Conservation (phyloP, 768 basidiomycete species). For the Amanita pseudoporphyria region DNA sequence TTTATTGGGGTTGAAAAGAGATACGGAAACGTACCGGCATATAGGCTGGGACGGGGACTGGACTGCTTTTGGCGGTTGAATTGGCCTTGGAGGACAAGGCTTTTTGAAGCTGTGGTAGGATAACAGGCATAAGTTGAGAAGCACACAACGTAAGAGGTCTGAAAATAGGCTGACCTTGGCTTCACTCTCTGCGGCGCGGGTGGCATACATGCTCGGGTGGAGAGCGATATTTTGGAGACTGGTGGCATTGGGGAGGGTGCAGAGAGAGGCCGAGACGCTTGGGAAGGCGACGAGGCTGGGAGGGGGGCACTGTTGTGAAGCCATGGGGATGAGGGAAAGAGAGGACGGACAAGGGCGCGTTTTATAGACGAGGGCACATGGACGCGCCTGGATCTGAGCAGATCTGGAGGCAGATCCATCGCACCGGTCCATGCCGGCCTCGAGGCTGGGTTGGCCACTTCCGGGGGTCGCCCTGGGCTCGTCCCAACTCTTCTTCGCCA, state of each 20-base stretch:
- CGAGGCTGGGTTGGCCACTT: too few relatives aligned
- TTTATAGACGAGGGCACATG: slow-evolving; percentile 3
- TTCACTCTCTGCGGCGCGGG: slow-evolving; percentile 61
- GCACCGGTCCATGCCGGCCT: background rate
- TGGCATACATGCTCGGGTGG: slow-evolving; percentile 62
- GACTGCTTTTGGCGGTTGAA: slow-evolving; percentile 27
- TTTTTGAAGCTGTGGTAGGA: slow-evolving; percentile 42
- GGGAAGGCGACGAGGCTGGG: slow-evolving; percentile 62
- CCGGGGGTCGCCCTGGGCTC: too few relatives aligned
- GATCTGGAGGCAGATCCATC: background rate
- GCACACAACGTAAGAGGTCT: background rate
- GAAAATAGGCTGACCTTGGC: slow-evolving; percentile 46
- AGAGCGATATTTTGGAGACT: slow-evolving; percentile 56
- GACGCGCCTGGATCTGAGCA: background rate
- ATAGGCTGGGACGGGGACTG: slow-evolving; percentile 20
- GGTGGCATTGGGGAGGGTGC: slow-evolving; percentile 62
- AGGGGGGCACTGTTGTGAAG: slow-evolving; percentile 19
- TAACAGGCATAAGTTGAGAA: slow-evolving; percentile 7
- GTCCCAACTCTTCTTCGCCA: background rate
- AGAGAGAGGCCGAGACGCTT: slow-evolving; percentile 59
- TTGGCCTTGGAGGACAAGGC: slow-evolving; percentile 45
- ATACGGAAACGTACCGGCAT: slow-evolving; percentile 24
- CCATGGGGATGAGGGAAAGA: slow-evolving; percentile 10
- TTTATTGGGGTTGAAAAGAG: background rate
- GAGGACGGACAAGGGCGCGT: slow-evolving; percentile 9